Base-by-base conservation (phyloP, 192 early-diverging fungal species). In the Diversispora epigaea region DNA sequence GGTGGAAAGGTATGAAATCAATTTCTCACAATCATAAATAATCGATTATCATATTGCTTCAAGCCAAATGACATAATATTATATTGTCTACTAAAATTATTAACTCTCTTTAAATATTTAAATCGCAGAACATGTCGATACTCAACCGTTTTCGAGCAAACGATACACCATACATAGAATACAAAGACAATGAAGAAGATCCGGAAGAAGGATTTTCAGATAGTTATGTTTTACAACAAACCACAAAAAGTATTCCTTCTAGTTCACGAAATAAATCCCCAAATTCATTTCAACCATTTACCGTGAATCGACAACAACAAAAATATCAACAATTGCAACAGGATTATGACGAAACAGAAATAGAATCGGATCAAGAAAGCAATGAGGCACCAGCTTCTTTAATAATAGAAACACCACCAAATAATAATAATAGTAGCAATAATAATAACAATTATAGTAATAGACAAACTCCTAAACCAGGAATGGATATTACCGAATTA, bases 341-440 rank as follows among this genome's bases (percentile, higher is more conserved):
- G 2, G 11, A 62, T 39, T 22, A 55, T 8, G 15, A 62, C 17
- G 56, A 58, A 50, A 43, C 17, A 6, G 61, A 64, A 47, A 47
- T 22, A 15, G 25, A 52, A n/a, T 46, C 54, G 6, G 73, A 75
- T 44, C 45, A 43, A 8, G 73, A 75, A 12, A 56, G 43, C n/a
- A 56, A 83, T 40, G 89, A 89, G 63, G 88, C 85, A 7, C 89
- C 90, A 8, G 82, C 85, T 25, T 90, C 89, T 4, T 78, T 92
- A 25, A 81, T 89, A 72, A 83, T 89, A 52, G 91, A 92, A 76
- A 85, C 85, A 82, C 80, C 79, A 47, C 50, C 45, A 44, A 3
- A 19, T 15, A 55, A 6, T 44, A 40, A 44, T 44, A 68, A 71
- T 11, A 15, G 76, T 75, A 68, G 71, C 32, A 15, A 68, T 71